A percentile compares a stretch with the other conserved stretches of the same genome.
Conservation (phyloP, 1,284 basidiomycete species). For the Cryptococcus deneoformans region DNA sequence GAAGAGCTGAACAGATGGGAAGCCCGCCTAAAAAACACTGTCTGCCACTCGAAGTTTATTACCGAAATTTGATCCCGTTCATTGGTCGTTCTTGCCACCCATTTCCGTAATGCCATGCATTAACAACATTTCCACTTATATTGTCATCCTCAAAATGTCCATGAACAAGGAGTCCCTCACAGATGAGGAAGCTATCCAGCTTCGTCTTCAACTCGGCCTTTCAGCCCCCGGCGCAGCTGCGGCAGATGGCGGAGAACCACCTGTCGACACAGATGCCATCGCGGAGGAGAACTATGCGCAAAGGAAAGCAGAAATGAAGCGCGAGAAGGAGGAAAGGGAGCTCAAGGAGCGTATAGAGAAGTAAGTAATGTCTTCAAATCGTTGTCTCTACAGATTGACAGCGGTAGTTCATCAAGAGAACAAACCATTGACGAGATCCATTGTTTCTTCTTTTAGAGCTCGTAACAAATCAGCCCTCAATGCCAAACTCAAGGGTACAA, state of each 20-base stretch:
- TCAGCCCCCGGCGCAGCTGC: constrained; percentile 66
- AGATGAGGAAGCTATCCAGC: constrained; percentile 98
- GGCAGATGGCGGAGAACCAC: constrained; percentile 50
- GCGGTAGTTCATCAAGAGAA: too few relatives aligned
- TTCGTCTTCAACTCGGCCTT: constrained; percentile 90
- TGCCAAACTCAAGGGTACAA: constrained; percentile 81
- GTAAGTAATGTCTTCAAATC: too few relatives aligned
- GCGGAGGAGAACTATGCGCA: constrained; percentile 82
- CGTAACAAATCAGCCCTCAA: constrained; percentile 86
- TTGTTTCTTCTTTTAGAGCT: too few relatives aligned
- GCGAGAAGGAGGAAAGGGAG: constrained; percentile 70
- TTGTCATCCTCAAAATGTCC: neutral
- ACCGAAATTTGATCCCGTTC: neutral
- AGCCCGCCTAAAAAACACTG: too few relatives aligned
- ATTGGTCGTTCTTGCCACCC: neutral
- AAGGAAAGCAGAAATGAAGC: constrained; percentile 64
- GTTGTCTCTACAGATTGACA: too few relatives aligned
- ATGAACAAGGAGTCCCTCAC: constrained; percentile 41
- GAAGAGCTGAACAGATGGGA: too few relatives aligned
- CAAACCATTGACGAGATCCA: too few relatives aligned
- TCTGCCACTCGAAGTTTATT: too few relatives aligned
- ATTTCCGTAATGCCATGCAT: neutral
- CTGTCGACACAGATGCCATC: constrained; percentile 57
- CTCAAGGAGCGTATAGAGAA: constrained; percentile 79
- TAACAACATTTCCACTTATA: neutral